Percentiles rank a stretch among this genome's conserved stretches.
Conservation (phyloP, 139 green algal species). For the Volvox reticuliferus region DNA sequence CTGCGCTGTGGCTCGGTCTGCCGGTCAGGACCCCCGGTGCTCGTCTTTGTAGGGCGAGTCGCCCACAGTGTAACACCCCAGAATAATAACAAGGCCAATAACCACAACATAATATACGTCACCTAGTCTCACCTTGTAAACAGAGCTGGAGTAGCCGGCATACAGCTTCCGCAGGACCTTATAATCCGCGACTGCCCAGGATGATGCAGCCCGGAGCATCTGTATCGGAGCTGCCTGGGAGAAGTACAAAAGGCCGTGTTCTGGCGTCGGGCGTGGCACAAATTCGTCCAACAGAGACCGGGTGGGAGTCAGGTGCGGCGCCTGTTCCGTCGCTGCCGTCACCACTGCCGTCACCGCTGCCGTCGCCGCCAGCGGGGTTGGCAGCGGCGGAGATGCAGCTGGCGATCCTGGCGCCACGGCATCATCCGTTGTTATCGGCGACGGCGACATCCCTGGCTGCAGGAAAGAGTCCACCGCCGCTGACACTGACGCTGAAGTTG, state of each 20-base stretch:
- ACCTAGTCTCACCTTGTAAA: conserved; percentile 17
- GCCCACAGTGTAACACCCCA: too few species aligned
- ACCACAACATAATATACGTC: not conserved
- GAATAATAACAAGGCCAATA: not conserved
- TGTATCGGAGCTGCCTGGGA: not conserved
- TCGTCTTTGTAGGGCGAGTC: too few species aligned
- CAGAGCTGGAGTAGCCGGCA: conserved; percentile 17
- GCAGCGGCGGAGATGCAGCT: not conserved
- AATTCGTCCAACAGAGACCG: not conserved
- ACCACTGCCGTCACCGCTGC: not conserved
- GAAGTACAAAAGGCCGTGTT: conserved; percentile 24
- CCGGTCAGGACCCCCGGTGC: too few species aligned
- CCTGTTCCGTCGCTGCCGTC: not conserved
- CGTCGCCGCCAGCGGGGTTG: too few species aligned
- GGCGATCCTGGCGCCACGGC: not conserved
- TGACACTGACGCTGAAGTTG: not conserved
- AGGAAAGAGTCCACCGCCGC: not conserved
- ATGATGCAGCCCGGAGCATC: not conserved
- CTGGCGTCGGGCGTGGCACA: not conserved
- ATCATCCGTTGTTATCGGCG: not conserved
- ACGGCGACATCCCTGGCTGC: too few species aligned
- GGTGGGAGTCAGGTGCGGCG: not conserved
- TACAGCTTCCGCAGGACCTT: conserved; percentile 36
- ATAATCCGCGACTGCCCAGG: conserved; percentile 14
- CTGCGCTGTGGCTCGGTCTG: too few species aligned